A percentile compares a stretch with the other conserved stretches of the same genome.
Evolutionary conservation across 176 grass and related monocot species (phyloP).

Genomic region (Zoysia pacifica): DNA sequence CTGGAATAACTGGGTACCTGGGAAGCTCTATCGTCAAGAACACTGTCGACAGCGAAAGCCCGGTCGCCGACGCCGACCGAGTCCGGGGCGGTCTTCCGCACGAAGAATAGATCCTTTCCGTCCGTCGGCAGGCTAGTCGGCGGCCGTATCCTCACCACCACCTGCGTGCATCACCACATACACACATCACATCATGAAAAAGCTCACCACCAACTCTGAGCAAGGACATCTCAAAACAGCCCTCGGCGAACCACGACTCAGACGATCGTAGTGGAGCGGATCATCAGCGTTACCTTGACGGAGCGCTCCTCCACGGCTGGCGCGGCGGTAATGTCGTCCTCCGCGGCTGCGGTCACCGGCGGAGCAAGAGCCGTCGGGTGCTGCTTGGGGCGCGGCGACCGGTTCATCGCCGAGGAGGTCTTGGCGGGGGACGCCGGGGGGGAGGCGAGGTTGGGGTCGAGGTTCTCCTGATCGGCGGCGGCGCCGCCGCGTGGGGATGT

Average conservation of each 20-base stretch:
- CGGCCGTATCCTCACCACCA: slow-evolving; percentile 56
- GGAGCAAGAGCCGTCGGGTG: not conserved
- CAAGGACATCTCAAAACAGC: not conserved
- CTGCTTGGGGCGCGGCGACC: slow-evolving; percentile 40
- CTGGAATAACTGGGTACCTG: slow-evolving; percentile 44
- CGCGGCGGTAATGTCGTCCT: not conserved
- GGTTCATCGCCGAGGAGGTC: slow-evolving; percentile 1
- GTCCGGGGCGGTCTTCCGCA: slow-evolving; percentile 38
- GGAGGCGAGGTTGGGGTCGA: slow-evolving; percentile 47
- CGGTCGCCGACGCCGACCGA: slow-evolving; percentile 70
- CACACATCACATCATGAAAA: slow-evolving; percentile 22
- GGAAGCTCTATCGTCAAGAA: slow-evolving; percentile 71
- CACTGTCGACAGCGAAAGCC: slow-evolving; percentile 59
- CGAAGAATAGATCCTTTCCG: slow-evolving; percentile 58
- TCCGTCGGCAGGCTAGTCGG: slow-evolving; percentile 39
- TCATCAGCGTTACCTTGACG: slow-evolving; percentile 41
- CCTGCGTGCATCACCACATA: slow-evolving; percentile 30
- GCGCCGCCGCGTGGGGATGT: slow-evolving; percentile 17
- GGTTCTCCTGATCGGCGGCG: slow-evolving; percentile 47
- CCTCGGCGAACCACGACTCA: not conserved
- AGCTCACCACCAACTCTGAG: not conserved
- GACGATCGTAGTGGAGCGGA: not conserved
- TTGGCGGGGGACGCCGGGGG: slow-evolving; percentile 37
- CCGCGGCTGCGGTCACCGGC: not conserved
- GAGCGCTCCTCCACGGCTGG: slow-evolving; percentile 17